A percentile compares a stretch with the other conserved stretches of the same genome.
Conservation (phyloP, 768 basidiomycete genomes). For the Agaricus blazei region DNA sequence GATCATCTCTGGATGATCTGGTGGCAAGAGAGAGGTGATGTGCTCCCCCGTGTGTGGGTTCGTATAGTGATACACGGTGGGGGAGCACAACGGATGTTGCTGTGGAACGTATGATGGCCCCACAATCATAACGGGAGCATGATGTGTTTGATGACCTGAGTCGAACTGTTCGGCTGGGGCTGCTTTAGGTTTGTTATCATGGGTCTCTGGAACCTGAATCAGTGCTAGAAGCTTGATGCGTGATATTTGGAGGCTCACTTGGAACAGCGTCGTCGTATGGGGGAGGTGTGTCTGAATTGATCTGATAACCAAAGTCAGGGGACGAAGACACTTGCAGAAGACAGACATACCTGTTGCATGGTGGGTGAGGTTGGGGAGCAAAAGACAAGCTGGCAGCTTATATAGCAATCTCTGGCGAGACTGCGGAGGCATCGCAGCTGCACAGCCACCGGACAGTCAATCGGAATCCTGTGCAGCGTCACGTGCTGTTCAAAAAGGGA, state of each 20-base stretch:
- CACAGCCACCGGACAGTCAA: slow-evolving; percentile 5
- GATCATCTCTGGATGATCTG: slow-evolving; percentile 78
- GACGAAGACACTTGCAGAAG: too few species aligned
- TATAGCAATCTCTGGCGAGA: neutral
- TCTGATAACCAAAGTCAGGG: neutral
- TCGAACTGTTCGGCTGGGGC: neutral
- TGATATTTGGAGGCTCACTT: neutral
- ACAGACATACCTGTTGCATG: slow-evolving; percentile 4
- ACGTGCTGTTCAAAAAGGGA: slow-evolving; percentile 3
- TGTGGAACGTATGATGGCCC: slow-evolving; percentile 24
- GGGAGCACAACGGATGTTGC: slow-evolving; percentile 31
- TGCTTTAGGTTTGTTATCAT: neutral
- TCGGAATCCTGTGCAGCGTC: slow-evolving; percentile 1
- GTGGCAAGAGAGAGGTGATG: slow-evolving; percentile 62
- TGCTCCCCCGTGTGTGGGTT: slow-evolving; percentile 56
- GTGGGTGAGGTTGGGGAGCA: neutral
- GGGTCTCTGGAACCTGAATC: neutral
- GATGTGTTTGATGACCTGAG: neutral
- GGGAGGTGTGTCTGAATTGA: slow-evolving; percentile 12
- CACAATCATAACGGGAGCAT: slow-evolving; percentile 3
- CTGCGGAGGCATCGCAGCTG: slow-evolving; percentile 6
- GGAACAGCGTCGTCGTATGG: slow-evolving; percentile 14
- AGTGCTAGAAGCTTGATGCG: neutral
- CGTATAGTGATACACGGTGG: slow-evolving; percentile 63
- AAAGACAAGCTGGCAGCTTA: neutral